Conservation (phyloP, 805 yeast genomes). For the Schwanniomyces polymorphus region DNA sequence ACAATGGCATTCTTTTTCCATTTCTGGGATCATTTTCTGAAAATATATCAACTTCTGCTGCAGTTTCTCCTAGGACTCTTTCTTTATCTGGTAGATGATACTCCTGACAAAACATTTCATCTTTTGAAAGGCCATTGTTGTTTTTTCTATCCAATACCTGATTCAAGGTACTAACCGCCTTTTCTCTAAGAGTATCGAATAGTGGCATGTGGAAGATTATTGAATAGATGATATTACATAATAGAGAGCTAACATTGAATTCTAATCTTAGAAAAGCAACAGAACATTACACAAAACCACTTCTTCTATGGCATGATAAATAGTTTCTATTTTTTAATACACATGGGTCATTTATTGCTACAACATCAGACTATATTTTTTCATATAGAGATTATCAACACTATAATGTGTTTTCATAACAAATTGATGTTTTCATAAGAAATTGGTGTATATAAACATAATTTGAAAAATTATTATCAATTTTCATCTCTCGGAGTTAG, state of each 20-base stretch:
- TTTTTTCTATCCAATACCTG: slow-evolving; percentile 44
- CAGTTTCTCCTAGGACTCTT: slow-evolving; percentile 58
- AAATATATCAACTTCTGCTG: slow-evolving; percentile 53
- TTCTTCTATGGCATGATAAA: neutral
- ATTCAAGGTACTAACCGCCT: slow-evolving; percentile 46
- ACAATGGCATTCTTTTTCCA: slow-evolving; percentile 22
- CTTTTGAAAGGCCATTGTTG: slow-evolving; percentile 53
- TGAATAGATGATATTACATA: no score
- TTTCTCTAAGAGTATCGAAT: slow-evolving; percentile 47
- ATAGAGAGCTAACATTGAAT: neutral
- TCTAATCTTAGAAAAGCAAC: neutral
- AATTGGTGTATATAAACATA: no score
- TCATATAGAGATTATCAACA: no score
- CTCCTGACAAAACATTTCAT: slow-evolving; percentile 67
- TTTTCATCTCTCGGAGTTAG: no score
- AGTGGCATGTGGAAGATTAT: slow-evolving; percentile 41
- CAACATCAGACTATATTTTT: no score
- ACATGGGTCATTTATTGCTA: no score
- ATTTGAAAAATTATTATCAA: no score
- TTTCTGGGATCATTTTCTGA: slow-evolving; percentile 23
- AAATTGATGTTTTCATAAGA: no score
- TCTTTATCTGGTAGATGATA: slow-evolving; percentile 75
- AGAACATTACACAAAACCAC: neutral
- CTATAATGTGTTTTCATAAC: no score
- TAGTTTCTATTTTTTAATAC: no score